Evolutionary conservation across 257 asterid genomes (phyloP), one percentile per base, ranked within the genome.

Genomic region (Osmanthus fragrans): DNA sequence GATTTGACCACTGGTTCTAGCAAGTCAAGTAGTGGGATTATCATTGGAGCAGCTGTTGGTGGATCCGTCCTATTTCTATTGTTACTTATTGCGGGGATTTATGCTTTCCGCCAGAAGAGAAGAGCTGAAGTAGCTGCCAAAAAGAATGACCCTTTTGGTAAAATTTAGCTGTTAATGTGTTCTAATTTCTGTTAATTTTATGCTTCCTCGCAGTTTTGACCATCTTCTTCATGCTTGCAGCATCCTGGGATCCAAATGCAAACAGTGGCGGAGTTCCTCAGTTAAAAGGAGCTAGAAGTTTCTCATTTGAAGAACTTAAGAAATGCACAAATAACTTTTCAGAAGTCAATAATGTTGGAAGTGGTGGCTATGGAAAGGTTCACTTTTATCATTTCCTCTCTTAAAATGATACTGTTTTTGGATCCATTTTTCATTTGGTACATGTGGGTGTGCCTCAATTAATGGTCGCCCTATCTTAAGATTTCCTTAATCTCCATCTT

Each of bases 301-400:
- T 91, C 80, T 80, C 97, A 6, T 91, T 90, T 67, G 95, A 94
- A 73, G 99, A 91, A 86, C 85, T 94, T 37, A 92, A 87, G 81
- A 94, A 80, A 79, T 85, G 66, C 89, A 90, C 99, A 65, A 88
- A 89, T 77, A 92, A 91, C 86, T 94, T 92, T 78, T 87, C 97
- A 2, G 90, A 85, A 47, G 29, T 34, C 42, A 94, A 92, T 82
- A 82, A 70, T 39, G 77, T 91, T 32, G 99, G 99, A 71, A 82
- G 81, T 42, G 99, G 99, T 76, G 99, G 99, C 73, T 94, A 90
- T 80, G 99, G 99, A 54, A 94, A 92, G 97, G 98, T 94, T 68
- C 70, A 79, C 45, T 70, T 71, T 74, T 29, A 21, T 23, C n/a
- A 25, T 25, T 66, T 25, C 58, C 58, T 34, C n/a, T 42, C 23